phyloP scores from a whole-genome alignment of 495 filamentous ascomycete species.

The Aspergillus nidulans region DNA sequence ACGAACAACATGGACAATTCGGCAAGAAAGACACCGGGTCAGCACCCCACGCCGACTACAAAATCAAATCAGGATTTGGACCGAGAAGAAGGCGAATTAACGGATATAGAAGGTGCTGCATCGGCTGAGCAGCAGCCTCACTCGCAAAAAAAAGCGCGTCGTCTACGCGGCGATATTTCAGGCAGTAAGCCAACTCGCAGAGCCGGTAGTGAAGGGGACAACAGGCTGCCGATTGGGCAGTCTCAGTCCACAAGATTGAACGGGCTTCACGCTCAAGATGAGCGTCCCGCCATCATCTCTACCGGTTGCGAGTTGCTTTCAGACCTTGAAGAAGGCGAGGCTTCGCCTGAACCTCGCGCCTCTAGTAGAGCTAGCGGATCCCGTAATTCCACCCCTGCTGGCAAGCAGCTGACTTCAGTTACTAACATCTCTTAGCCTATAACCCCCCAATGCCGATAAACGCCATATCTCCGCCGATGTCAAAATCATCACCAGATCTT shows the following conservation, averaged over 20 bases:
- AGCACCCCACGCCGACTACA: constrained; percentile 2
- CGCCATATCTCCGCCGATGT: constrained; percentile 12
- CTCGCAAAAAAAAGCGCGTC: background rate
- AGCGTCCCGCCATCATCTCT: background rate
- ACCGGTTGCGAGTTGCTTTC: background rate
- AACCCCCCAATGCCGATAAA: constrained; percentile 36
- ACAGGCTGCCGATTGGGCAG: background rate
- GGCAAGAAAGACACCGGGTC: background rate
- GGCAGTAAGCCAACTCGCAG: background rate
- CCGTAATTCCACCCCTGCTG: constrained; percentile 24
- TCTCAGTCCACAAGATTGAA: background rate
- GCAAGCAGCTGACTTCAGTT: background rate
- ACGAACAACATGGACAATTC: constrained; percentile 6
- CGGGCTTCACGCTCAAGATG: background rate
- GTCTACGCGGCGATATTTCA: background rate
- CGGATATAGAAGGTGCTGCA: constrained; percentile 54
- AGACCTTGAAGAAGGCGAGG: constrained; percentile 30
- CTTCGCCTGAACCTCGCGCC: constrained; percentile 21
- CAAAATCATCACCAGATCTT: background rate
- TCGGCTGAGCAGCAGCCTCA: constrained; percentile 17
- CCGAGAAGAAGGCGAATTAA: constrained; percentile 72
- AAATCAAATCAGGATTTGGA: constrained; percentile 16
- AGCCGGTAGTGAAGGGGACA: background rate
- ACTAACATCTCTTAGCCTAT: constrained; percentile 34
- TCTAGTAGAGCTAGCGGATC: constrained; percentile 33